Base-by-base conservation (phyloP, 805 yeast species). In the Kluyveromyces dobzhanskii region DNA sequence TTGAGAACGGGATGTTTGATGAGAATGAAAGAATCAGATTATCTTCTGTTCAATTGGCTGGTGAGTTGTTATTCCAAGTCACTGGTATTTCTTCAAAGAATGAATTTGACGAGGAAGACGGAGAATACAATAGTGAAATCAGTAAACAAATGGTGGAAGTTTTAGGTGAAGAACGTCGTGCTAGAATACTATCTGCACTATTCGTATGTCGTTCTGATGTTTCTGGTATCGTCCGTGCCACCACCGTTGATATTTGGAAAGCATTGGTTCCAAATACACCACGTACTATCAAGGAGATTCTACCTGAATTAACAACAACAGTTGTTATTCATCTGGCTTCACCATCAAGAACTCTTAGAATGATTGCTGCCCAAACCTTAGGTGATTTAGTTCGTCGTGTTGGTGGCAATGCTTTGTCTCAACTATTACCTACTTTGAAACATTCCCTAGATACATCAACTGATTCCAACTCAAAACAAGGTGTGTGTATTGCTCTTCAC, bases 261-360 rank as follows among this genome's bases (percentile, higher is more conserved):
- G 86, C 95, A 0, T 69, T 92, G 56, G 97, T 92, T 37, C 84
- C 95, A 35, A 92, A 92, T 59, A 92, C 98, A 17, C 97, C 98
- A 31, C 78, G 84, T 56, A 85, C 95, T 3, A 82, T 92, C 34
- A 90, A 85, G 67, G 97, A 88, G 59, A 86, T 92, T 44, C 63
- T 92, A 45, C 94, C 96, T 23, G 70, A 86, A 4, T 75, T 92
- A 47, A 84, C 92, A 4, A 73, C 73, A 43, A 73, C 85, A 51
- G 79, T 92, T 53, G 85, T 92, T 43, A 75, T 80, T 49, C 75
- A 86, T 53, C 70, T 92, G 59, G 94, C 96, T 0, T 78, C 87
- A n/a, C 57, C 80, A 7, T 88, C 87, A 45, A 83, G 76, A 33
- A 73, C 71, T 37, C 85, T 86, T 54, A 78, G 95, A 57, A 71